Conservation (phyloP, 495 filamentous ascomycete species). For the Hypoxylon crocopeplum region DNA sequence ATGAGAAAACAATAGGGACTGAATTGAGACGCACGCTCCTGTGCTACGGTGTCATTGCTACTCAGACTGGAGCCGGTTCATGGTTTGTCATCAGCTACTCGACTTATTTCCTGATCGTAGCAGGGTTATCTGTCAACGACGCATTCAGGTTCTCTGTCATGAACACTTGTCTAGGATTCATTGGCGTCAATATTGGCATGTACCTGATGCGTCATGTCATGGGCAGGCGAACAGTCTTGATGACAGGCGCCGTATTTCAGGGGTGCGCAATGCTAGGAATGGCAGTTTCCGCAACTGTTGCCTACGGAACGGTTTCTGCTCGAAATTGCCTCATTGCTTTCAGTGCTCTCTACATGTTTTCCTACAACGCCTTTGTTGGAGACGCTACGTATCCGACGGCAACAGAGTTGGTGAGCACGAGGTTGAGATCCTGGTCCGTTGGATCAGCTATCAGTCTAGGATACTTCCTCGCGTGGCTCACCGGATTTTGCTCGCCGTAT, state of each 20-base stretch:
- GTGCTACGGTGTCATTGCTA: constrained; percentile 46
- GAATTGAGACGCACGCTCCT: constrained; percentile 49
- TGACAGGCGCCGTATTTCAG: constrained; percentile 44
- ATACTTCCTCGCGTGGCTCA: constrained; percentile 54
- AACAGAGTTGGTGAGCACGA: constrained; percentile 54
- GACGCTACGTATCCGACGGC: constrained; percentile 52
- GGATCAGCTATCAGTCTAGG: constrained; percentile 56
- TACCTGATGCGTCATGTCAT: constrained; percentile 47
- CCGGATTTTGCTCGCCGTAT: constrained; percentile 54
- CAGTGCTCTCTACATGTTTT: constrained; percentile 37
- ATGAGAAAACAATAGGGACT: constrained; percentile 26
- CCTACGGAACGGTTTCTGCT: constrained; percentile 34
- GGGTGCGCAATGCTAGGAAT: constrained; percentile 47
- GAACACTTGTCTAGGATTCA: constrained; percentile 48
- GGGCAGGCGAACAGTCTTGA: constrained; percentile 44
- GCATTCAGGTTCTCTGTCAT: constrained; percentile 49
- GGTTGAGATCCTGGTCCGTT: constrained; percentile 59
- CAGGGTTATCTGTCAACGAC: constrained; percentile 45
- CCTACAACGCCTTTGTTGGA: constrained; percentile 50
- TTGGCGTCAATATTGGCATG: constrained; percentile 49
- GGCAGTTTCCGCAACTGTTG: constrained; percentile 42
- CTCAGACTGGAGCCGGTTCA: constrained; percentile 43
- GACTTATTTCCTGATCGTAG: constrained; percentile 50
- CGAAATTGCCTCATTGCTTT: constrained; percentile 42
- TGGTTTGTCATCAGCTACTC: constrained; percentile 53